Conservation (phyloP, 495 filamentous ascomycete genomes). For the Aspergillus olivimuriae region DNA sequence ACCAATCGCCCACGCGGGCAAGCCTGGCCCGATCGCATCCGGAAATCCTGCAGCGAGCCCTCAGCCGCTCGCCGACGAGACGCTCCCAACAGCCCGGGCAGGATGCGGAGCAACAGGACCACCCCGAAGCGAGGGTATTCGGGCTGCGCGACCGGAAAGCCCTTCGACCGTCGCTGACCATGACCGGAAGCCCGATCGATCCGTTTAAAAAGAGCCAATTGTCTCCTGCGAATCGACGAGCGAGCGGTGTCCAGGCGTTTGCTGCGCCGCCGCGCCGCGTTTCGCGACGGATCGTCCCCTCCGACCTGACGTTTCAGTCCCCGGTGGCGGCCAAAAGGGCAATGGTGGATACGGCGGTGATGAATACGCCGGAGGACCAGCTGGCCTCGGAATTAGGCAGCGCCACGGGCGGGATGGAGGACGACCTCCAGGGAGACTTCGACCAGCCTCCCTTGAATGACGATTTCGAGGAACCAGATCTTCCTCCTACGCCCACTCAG, state of each 20-base stretch:
- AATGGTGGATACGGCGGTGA: constrained; percentile 8
- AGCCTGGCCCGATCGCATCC: constrained; percentile 60
- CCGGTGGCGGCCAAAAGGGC: constrained; percentile 28
- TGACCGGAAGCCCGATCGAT: constrained; percentile 29
- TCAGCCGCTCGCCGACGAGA: constrained; percentile 29
- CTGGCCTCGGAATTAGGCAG: constrained; percentile 34
- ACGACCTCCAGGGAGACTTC: constrained; percentile 13
- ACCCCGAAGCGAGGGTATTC: constrained; percentile 21
- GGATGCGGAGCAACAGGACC: constrained; percentile 13
- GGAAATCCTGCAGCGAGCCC: constrained; percentile 45
- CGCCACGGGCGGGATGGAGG: constrained; percentile 24
- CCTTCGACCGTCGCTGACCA: constrained; percentile 31
- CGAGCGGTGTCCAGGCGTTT: constrained; percentile 33
- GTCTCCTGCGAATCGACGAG: constrained; percentile 26
- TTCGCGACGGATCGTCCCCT: constrained; percentile 33
- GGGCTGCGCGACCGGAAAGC: constrained; percentile 33
- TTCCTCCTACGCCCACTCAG: constrained; percentile 65
- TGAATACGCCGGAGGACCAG: constrained; percentile 34
- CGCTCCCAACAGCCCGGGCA: constrained; percentile 12
- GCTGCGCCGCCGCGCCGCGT: constrained; percentile 36
- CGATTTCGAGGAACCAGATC: constrained; percentile 53
- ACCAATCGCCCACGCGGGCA: constrained; percentile 59
- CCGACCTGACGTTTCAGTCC: constrained; percentile 40
- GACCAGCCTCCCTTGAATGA: constrained; percentile 29
- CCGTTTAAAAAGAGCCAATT: constrained; percentile 8